Conservation (phyloP, 495 filamentous ascomycete species). For the Geopyxis carbonaria region DNA sequence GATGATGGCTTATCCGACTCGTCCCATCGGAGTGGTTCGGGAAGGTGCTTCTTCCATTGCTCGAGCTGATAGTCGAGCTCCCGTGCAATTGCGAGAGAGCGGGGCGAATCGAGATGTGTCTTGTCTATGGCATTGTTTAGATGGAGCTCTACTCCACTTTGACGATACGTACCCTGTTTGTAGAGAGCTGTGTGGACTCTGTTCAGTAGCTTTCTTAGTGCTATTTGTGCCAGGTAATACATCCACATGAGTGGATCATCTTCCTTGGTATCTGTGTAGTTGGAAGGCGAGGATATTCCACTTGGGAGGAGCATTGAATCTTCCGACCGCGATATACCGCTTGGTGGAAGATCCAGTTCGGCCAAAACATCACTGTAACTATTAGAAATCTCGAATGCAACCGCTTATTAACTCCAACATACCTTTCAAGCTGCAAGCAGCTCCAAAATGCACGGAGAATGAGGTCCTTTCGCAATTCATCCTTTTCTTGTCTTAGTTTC, state of each 20-base stretch:
- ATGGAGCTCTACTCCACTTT: too few relatives aligned
- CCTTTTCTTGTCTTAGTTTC: constrained; percentile 17
- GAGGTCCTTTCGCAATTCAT: constrained; percentile 30
- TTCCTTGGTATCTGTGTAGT: constrained; percentile 24
- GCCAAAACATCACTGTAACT: constrained; percentile 92
- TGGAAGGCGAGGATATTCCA: constrained; percentile 26
- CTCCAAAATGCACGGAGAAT: constrained; percentile 81
- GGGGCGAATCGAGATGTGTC: constrained; percentile 19
- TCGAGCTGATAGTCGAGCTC: constrained; percentile 30
- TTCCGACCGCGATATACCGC: constrained; percentile 56
- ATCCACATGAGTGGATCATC: constrained; percentile 42
- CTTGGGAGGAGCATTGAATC: constrained; percentile 47
- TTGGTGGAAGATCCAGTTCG: constrained; percentile 68
- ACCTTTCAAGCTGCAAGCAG: constrained; percentile 86
- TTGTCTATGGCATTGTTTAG: constrained; percentile 10
- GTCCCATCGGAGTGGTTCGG: constrained; percentile 40
- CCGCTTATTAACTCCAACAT: too few relatives aligned
- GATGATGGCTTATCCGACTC: constrained; percentile 46
- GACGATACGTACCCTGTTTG: constrained; percentile 29
- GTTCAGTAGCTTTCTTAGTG: constrained; percentile 72
- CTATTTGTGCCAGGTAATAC: constrained; percentile 73
- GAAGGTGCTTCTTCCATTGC: constrained; percentile 31
- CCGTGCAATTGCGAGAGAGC: constrained; percentile 20
- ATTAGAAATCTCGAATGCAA: constrained; percentile 4
- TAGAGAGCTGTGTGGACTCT: constrained; percentile 66